A percentile compares a stretch with the other conserved stretches of the same genome.
Conservation (phyloP, 768 basidiomycete genomes). For the Tricholoma matsutake region DNA sequence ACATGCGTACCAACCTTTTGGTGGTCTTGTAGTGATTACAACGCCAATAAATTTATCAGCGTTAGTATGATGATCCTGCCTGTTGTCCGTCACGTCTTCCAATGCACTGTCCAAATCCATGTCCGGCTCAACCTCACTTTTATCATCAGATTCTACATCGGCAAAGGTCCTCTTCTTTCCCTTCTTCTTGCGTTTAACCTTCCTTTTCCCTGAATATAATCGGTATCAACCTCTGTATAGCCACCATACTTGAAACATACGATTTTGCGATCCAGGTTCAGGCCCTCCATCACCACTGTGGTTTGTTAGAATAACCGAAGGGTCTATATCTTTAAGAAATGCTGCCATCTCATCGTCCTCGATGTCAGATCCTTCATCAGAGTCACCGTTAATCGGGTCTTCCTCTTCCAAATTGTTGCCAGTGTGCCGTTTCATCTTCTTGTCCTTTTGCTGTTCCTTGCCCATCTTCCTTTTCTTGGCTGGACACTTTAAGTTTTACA, state of each 20-base stretch:
- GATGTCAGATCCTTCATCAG: neutral
- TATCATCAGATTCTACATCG: neutral
- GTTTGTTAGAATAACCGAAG: neutral
- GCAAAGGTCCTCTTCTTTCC: neutral
- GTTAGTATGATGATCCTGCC: neutral
- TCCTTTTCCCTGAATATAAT: neutral
- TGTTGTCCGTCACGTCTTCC: neutral
- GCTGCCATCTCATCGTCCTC: neutral
- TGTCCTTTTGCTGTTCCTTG: neutral
- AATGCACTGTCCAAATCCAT: neutral
- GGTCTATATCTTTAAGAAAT: neutral
- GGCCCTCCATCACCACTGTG: neutral
- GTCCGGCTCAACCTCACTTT: neutral
- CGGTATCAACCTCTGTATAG: neutral
- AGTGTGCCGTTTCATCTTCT: neutral
- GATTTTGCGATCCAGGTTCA: neutral
- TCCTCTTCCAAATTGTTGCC: neutral
- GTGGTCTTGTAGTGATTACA: neutral
- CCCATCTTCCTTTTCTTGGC: neutral
- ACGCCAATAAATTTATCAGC: neutral
- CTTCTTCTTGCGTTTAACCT: neutral
- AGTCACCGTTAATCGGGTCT: neutral
- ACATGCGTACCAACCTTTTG: neutral
- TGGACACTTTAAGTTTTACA: neutral
- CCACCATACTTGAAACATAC: neutral